Conservation (phyloP, 2,329 filamentous ascomycete genomes). For the Alternaria arbusti region DNA sequence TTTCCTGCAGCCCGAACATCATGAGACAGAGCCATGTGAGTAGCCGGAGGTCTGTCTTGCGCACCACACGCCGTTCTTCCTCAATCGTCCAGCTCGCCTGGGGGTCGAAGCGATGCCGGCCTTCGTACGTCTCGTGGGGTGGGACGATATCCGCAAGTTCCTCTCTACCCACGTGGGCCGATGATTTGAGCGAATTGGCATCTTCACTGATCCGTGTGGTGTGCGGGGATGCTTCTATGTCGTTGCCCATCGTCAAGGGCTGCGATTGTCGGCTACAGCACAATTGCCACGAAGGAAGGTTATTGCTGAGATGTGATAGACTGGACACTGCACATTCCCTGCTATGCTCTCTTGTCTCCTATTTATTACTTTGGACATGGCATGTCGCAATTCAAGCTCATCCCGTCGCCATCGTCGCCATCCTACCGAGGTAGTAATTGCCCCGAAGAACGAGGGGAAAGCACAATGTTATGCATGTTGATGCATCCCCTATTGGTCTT, state of each 20-base stretch:
- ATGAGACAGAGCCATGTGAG: constrained; percentile 38
- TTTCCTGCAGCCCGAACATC: constrained; percentile 52
- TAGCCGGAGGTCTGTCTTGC: constrained; percentile 53
- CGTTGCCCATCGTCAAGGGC: constrained; percentile 26
- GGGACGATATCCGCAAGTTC: constrained; percentile 36
- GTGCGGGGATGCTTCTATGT: constrained; percentile 30
- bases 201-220: constrained; percentile 30
- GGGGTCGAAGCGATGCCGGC: constrained; percentile 64
- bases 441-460: constrained; percentile 4
- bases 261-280: neutral
- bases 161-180: constrained; percentile 33
- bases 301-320: neutral
- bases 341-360: neutral
- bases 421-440: constrained; percentile 11
- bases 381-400: constrained; percentile 31
- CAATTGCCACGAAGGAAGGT: neutral
- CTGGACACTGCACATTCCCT: neutral
- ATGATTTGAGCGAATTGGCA: constrained; percentile 29
- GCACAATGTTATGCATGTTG: constrained; percentile 3
- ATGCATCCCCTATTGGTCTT: constrained; percentile 6
- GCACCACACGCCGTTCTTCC: constrained; percentile 62
- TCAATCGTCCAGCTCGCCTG: constrained; percentile 60
- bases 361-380: constrained; percentile 1
- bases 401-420: constrained; percentile 9
- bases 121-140: constrained; percentile 59